phyloP scores from a whole-genome alignment of 2,329 filamentous ascomycete species.

The Pseudocercospora vitis region DNA sequence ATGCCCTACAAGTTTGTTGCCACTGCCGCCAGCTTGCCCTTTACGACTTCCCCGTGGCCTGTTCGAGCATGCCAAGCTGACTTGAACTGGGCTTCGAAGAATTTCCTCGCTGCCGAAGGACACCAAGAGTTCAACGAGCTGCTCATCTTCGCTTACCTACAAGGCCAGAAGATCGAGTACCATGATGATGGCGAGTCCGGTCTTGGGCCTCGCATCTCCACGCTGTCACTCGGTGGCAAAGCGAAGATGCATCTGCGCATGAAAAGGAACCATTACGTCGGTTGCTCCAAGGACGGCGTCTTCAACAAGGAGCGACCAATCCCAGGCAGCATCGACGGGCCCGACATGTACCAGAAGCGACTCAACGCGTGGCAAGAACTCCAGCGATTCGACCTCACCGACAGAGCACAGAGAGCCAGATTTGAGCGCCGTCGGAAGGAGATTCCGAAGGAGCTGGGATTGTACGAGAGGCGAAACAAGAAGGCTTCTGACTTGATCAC shows the following conservation, averaged over 20 bases:
- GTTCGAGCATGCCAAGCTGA: conserved; percentile 55
- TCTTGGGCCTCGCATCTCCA: conserved; percentile 63
- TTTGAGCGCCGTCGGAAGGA: conserved; percentile 36
- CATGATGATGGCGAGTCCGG: conserved; percentile 67
- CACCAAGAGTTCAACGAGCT: conserved; percentile 61
- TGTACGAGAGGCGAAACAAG: conserved; percentile 36
- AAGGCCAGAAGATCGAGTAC: conserved; percentile 61
- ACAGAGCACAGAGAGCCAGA: conserved; percentile 17
- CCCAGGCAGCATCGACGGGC: conserved; percentile 24
- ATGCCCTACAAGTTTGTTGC: conserved; percentile 68
- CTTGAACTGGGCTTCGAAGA: conserved; percentile 56
- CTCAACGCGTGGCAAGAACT: conserved; percentile 36
- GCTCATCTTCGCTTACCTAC: conserved; percentile 63
- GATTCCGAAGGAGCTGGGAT: conserved; percentile 41
- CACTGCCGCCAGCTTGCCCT: conserved; percentile 52
- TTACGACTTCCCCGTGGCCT: conserved; percentile 48
- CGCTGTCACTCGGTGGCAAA: conserved; percentile 59
- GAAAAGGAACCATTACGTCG: conserved; percentile 53
- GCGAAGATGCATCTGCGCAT: conserved; percentile 60
- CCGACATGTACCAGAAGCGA: conserved; percentile 39
- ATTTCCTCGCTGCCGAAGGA: conserved; percentile 38
- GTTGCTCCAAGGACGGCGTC: conserved; percentile 37
- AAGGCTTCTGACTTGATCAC: conserved; percentile 42
- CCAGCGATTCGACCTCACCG: conserved; percentile 21
- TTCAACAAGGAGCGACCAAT: conserved; percentile 38